Evolutionary conservation across 352 stramenopile genomes (phyloP), one percentile per base, ranked within the genome.

Genomic region (Phytopythium aichiense): DNA sequence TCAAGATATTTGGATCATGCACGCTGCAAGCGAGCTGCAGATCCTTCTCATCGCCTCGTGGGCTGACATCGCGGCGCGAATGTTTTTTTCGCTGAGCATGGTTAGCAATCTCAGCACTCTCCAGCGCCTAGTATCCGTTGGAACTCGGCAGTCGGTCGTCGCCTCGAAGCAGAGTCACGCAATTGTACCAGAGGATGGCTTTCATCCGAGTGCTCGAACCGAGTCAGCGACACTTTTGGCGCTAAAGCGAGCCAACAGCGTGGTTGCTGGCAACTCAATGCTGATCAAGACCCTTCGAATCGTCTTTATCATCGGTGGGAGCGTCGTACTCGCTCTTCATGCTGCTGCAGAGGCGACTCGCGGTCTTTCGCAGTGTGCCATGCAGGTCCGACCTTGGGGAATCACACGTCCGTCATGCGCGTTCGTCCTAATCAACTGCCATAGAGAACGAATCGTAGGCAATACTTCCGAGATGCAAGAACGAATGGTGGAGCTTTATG

Each of bases 21-120:
- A 78, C 33, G 66, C 67, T 2, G 70, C 74, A 42, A 79, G 69
- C 53, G 73, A 85, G 25, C 76, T 85, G 46, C 66, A 72, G 43
- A 62, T 88, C 30, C 57, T 77, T n/a, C 42, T 79, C n/a, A 71
- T 81, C 7, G 51, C 28, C 11, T 79, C 71, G 0, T 70, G 67
- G 56, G 66, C 42, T 0, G 71, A 82, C 33, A 43, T 71, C 6
- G 23, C 46, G 0, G 69, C 73, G 30, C 64, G 60, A 22, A 56
- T 63, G 23, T 9, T 79, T 2, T 69, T 81, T 48, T 66, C 66
- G 6, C 4, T 78, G 12, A 72, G 70, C 11, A 69, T 74, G 51
- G 40, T 73, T 6, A 38, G 51, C 16, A 76, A 67, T 28, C 33
- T 81, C 11, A 68, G 72, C 35, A 73, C 69, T 15, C 76, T 77